A percentile compares a stretch with the other conserved stretches of the same genome.
phyloP scores from a whole-genome alignment of 2,329 filamentous ascomycete species.

The Aureobasidium sp. region DNA sequence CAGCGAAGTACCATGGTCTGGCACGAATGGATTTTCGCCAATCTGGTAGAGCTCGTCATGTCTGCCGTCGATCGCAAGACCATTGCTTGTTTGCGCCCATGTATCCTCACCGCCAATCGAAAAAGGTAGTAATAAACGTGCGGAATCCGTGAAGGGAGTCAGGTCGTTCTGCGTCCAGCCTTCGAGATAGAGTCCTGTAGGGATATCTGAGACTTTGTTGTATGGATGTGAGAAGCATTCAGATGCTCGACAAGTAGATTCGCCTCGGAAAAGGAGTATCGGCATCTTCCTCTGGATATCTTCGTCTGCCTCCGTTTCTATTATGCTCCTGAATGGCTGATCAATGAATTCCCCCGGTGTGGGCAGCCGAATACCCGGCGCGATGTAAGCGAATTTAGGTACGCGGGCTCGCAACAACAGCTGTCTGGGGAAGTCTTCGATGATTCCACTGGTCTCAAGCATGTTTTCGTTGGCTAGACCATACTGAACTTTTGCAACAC shows the following conservation, averaged over 20 bases:
- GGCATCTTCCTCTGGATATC: neutral
- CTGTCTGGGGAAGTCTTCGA: neutral
- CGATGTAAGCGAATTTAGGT: neutral
- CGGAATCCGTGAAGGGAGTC: neutral
- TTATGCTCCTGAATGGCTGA: neutral
- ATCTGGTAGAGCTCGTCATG: neutral
- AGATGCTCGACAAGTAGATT: neutral
- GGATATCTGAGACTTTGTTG: neutral
- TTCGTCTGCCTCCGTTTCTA: neutral
- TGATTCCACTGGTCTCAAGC: neutral
- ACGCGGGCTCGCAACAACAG: neutral
- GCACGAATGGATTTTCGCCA: neutral
- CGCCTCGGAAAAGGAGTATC: neutral
- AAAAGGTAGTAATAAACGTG: neutral
- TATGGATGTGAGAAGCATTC: neutral
- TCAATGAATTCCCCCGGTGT: neutral
- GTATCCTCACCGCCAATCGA: neutral
- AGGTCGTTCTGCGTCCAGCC: neutral
- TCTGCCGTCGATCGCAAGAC: neutral
- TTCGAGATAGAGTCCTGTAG: neutral
- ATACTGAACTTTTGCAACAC: neutral
- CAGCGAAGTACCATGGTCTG: neutral
- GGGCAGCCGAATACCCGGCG: neutral
- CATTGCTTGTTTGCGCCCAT: neutral
- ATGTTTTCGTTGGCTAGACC: neutral